Conservation (phyloP, 164 flowering plant species). For the Chimonanthus praecox region DNA sequence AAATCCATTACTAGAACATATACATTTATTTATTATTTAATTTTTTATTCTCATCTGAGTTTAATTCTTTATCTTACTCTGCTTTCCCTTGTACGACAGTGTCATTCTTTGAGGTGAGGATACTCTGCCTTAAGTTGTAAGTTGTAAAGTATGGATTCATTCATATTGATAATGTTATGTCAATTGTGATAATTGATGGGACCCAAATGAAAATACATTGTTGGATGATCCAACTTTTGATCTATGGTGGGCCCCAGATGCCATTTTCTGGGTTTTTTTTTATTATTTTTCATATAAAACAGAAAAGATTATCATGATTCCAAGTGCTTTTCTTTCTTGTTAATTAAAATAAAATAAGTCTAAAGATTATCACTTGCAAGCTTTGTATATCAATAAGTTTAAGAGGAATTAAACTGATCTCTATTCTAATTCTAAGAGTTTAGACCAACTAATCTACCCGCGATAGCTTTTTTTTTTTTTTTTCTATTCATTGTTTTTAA, state of each 20-base stretch:
- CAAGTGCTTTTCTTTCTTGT: no score
- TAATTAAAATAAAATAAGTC: no score
- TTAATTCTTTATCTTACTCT: background rate
- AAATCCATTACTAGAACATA: background rate
- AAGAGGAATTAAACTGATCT: no score
- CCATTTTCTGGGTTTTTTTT: background rate
- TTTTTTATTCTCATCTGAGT: background rate
- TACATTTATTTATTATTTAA: background rate
- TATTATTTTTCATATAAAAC: no score
- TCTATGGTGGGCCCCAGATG: background rate
- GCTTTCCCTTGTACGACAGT: slow-evolving; percentile 35
- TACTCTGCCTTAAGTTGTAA: slow-evolving; percentile 9
- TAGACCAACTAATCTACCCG: no score
- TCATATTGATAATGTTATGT: background rate
- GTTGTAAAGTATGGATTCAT: slow-evolving; percentile 6
- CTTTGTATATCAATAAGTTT: no score
- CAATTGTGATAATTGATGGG: background rate
- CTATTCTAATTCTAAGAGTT: no score
- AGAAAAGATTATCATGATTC: no score
- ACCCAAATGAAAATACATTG: background rate
- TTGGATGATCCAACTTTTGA: background rate
- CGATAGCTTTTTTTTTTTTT: no score
- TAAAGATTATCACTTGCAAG: no score
- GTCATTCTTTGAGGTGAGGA: slow-evolving; percentile 94
- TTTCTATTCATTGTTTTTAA: no score